These are phyloP conservation scores for Coemansia sp. DNA, from an alignment of 192 early-diverging fungal species.

Conservation along the genomic window DNA sequence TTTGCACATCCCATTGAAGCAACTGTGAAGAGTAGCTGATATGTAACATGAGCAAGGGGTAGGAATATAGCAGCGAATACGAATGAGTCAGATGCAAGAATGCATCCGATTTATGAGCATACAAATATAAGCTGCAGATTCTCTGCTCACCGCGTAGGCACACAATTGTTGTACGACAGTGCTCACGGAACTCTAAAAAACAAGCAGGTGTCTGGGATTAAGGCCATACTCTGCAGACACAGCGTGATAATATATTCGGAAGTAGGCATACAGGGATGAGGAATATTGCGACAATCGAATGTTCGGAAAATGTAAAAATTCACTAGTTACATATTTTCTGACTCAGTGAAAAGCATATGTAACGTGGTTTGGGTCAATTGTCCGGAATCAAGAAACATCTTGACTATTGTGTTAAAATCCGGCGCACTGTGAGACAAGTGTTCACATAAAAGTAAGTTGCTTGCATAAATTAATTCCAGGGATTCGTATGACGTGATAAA, in stretches of 20 bases:
- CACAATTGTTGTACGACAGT: background rate
- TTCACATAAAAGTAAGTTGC: background rate
- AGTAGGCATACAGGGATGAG: background rate
- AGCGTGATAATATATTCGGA: background rate
- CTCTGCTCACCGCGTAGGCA: background rate
- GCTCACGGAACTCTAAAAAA: background rate
- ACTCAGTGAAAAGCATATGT: background rate
- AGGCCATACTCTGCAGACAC: background rate
- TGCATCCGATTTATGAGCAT: background rate
- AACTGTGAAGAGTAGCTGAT: no score
- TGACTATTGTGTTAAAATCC: background rate
- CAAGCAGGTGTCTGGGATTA: background rate
- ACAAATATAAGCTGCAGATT: background rate
- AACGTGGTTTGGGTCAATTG: background rate
- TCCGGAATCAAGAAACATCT: background rate
- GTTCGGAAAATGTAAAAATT: background rate
- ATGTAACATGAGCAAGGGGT: background rate
- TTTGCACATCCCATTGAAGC: background rate
- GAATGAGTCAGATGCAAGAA: background rate
- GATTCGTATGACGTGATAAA: background rate
- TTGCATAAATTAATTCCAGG: slow-evolving; percentile 13
- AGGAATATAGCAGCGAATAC: background rate
- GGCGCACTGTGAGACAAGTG: background rate
- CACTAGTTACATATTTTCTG: background rate
- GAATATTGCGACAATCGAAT: background rate